Base-by-base conservation (phyloP, 1,284 basidiomycete species). In the Clitocybe nebularis region DNA sequence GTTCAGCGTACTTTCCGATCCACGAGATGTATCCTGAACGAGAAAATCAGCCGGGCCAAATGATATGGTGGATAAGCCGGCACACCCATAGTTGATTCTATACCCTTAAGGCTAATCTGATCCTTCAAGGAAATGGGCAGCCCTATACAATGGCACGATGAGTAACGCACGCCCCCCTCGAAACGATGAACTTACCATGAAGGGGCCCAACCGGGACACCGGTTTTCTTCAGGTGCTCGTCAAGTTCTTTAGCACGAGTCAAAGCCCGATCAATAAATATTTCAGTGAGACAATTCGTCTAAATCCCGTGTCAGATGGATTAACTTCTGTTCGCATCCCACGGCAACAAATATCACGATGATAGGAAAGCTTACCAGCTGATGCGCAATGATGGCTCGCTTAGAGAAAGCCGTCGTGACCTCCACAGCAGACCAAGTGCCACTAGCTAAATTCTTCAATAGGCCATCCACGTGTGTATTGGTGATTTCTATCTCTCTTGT, bases 331-430 rank as follows among this genome's bases (percentile, higher is more conserved):
- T n/a, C n/a, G n/a, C n/a, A n/a, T n/a, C n/a, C n/a, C n/a, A n/a
- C n/a, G n/a, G n/a, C n/a, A n/a, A 35, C 11, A 39, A n/a, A 4
- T 2, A 29, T 41, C 33, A 38, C 20, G 4, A n/a, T 9, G 11
- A 25, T 36, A 29, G 16, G 13, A 24, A 39, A 4, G 67, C 82
- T 57, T 47, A 89, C 89, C 9, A 89, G 62, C 58, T 92, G 90
- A 46, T 92, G 89, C 0, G 90, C 89, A 38, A 92, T 64, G 36
- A 87, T 72, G 0, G 89, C 85, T 14, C 89, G 72, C 66, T 92
- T 91, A 59, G 79, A 80, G 60, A 85, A 91, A 0, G 89, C 84
- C 3, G 73, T 81, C 0, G 81, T 80, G 23, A 89, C 85, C 40
- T 81, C 75, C 1, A 82, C 68, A 6, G 83, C 72, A 1, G 79